Evolutionary conservation across 495 filamentous ascomycete species (phyloP).

Genomic region (Aspergillus conjunctus): DNA sequence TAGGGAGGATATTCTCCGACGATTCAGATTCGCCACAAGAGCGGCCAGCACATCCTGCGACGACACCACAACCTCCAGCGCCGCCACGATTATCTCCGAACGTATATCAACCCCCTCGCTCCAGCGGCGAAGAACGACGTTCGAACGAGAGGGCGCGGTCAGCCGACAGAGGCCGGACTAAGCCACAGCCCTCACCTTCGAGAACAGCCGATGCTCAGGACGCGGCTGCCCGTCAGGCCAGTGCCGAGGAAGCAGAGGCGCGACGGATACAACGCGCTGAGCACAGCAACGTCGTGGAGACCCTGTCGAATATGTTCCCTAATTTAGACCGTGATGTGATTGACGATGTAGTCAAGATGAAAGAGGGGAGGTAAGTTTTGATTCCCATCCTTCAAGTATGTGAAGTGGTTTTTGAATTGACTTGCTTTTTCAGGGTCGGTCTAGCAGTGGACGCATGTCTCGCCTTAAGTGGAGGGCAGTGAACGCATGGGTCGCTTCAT

Average conservation of each 20-base stretch:
- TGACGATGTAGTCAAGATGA: slow-evolving; percentile 88
- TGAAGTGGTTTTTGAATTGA: slow-evolving; percentile 15
- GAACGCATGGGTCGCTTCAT: slow-evolving; percentile 23
- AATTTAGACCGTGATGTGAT: slow-evolving; percentile 88
- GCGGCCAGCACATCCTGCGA: slow-evolving; percentile 47
- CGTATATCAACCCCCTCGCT: slow-evolving; percentile 52
- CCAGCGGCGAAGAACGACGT: slow-evolving; percentile 44
- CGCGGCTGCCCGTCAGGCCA: slow-evolving; percentile 90
- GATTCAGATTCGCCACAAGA: slow-evolving; percentile 55
- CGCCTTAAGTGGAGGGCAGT: slow-evolving; percentile 61
- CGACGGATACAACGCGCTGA: slow-evolving; percentile 80
- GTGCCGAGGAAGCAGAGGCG: slow-evolving; percentile 88
- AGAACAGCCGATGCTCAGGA: slow-evolving; percentile 67
- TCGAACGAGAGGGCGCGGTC: slow-evolving; percentile 27
- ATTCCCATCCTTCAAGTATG: not conserved
- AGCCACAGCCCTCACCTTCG: slow-evolving; percentile 34
- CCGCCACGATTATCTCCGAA: slow-evolving; percentile 62
- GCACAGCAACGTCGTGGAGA: slow-evolving; percentile 89
- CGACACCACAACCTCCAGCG: slow-evolving; percentile 58
- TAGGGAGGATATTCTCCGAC: slow-evolving; percentile 97
- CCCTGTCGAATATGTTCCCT: slow-evolving; percentile 89
- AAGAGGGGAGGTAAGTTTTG: slow-evolving; percentile 77
- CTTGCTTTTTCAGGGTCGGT: slow-evolving; percentile 64
- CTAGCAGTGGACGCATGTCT: slow-evolving; percentile 90
- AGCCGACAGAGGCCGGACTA: slow-evolving; percentile 45